A percentile compares a stretch with the other conserved stretches of the same genome.
Evolutionary conservation across 495 filamentous ascomycete species (phyloP).

Genomic region (Penicillium mononematosum): DNA sequence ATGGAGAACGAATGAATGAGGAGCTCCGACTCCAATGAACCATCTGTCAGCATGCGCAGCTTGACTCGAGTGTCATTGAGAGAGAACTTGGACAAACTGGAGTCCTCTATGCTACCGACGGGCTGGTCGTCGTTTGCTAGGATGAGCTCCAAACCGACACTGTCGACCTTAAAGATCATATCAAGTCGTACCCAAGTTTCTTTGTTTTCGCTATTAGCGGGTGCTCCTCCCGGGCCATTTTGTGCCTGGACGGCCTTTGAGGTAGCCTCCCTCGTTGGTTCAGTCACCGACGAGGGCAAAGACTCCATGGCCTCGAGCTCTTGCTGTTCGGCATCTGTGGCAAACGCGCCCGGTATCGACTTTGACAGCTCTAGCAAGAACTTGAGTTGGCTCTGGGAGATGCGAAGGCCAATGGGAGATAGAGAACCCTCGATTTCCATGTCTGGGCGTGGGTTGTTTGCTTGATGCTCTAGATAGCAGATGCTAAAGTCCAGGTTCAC

Average conservation of each 20-base stretch:
- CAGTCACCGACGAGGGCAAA: constrained; percentile 55
- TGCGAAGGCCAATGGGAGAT: constrained; percentile 84
- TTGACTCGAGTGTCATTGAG: constrained; percentile 90
- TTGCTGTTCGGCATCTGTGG: constrained; percentile 68
- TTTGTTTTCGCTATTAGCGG: constrained; percentile 60
- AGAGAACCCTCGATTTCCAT: constrained; percentile 87
- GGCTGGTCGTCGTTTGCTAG: constrained; percentile 71
- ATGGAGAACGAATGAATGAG: constrained; percentile 94
- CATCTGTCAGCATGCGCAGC: constrained; percentile 90
- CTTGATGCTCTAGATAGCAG: constrained; percentile 82
- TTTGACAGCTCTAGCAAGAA: constrained; percentile 81
- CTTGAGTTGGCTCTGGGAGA: constrained; percentile 88
- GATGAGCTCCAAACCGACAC: constrained; percentile 84
- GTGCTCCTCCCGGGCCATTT: constrained; percentile 34
- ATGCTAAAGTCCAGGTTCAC: constrained; percentile 91
- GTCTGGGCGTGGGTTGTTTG: constrained; percentile 77
- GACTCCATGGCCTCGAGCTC: constrained; percentile 64
- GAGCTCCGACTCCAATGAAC: constrained; percentile 88
- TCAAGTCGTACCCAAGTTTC: constrained; percentile 92
- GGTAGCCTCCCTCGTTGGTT: constrained; percentile 44
- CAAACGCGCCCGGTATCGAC: constrained; percentile 84
- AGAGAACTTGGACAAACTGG: constrained; percentile 89
- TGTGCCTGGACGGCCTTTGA: constrained; percentile 48
- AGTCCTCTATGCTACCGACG: constrained; percentile 70
- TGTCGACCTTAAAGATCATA: constrained; percentile 84